Percentiles rank a stretch among this genome's conserved stretches.
Evolutionary conservation across 371 early-diverging fungal genomes (phyloP).

Genomic region (Aphelidium insulamus): DNA sequence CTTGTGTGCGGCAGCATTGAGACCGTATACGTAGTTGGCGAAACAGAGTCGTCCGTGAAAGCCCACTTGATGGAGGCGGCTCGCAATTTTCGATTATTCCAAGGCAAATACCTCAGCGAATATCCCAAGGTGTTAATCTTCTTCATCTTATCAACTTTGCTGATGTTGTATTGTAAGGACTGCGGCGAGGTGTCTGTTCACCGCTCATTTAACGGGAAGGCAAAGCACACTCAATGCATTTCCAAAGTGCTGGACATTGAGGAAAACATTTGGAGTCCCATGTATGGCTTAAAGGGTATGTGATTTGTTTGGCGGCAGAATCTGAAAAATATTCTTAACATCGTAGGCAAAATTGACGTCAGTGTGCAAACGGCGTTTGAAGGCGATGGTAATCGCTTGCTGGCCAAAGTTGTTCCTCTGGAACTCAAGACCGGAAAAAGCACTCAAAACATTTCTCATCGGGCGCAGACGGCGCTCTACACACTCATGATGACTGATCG

Average conservation of each 20-base stretch:
- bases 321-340: neutral
- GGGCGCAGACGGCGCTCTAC: slow-evolving; percentile 69
- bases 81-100: slow-evolving; percentile 7
- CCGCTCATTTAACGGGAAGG: slow-evolving; percentile 4
- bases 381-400: too few species aligned
- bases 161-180: neutral
- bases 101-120: slow-evolving; percentile 3
- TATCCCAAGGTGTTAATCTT: slow-evolving; percentile 3
- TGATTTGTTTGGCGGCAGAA: too few species aligned
- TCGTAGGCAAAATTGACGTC: too few species aligned
- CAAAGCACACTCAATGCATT: slow-evolving; percentile 22
- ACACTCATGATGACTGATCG: slow-evolving; percentile 63
- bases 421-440: slow-evolving; percentile 74
- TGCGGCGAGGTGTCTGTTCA: slow-evolving; percentile 2
- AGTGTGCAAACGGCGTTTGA: too few species aligned
- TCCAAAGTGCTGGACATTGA: slow-evolving; percentile 60
- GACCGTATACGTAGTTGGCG: slow-evolving; percentile 34
- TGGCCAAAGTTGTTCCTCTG: slow-evolving; percentile 29
- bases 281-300: slow-evolving; percentile 77
- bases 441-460: slow-evolving; percentile 31
- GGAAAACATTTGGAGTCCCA: slow-evolving; percentile 78
- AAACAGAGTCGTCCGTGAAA: slow-evolving; percentile 24
- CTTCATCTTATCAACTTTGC: slow-evolving; percentile 3
- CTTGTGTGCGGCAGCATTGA: slow-evolving; percentile 23
- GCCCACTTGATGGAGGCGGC: slow-evolving; percentile 15